A percentile compares a stretch with the other conserved stretches of the same genome.
Conservation (phyloP, 129 eudicot species). For the Pseudognaphalium luteoalbum region DNA sequence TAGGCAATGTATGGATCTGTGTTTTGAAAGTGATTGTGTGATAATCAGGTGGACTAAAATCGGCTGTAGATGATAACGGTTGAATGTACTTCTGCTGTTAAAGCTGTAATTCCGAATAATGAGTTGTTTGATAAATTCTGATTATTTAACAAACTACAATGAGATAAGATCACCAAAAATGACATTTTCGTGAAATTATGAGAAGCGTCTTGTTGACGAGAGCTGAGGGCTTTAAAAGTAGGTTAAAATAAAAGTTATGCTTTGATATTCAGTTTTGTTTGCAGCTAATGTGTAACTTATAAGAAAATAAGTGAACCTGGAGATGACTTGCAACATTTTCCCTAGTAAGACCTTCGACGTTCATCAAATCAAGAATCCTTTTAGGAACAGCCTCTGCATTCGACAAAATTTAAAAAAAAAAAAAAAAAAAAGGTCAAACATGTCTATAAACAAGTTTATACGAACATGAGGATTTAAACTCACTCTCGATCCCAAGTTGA, state of each 20-base stretch:
- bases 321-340: conserved; percentile 99
- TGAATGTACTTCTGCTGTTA: background rate
- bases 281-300: background rate
- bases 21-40: background rate
- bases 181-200: background rate
- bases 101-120: background rate
- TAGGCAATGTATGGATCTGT: background rate
- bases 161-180: background rate
- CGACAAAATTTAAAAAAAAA: background rate
- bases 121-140: background rate
- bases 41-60: background rate
- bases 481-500: conserved; percentile 90
- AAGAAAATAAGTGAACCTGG: conserved; percentile 51
- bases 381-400: conserved; percentile 94
- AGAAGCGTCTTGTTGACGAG: background rate
- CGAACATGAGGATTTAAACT: conserved; percentile 26
- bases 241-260: conserved; percentile 1
- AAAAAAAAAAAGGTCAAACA: conserved; percentile 9
- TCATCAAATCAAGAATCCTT: conserved; percentile 96
- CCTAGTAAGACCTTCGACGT: conserved; percentile 89
- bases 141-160: background rate
- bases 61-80: background rate
- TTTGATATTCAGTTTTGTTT: background rate
- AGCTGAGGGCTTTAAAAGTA: background rate
- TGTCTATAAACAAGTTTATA: conserved; percentile 16